Percentiles rank a stretch among this genome's conserved stretches.
Evolutionary conservation across 2,329 filamentous ascomycete genomes (phyloP).

Genomic region (Trichoderma sp.): DNA sequence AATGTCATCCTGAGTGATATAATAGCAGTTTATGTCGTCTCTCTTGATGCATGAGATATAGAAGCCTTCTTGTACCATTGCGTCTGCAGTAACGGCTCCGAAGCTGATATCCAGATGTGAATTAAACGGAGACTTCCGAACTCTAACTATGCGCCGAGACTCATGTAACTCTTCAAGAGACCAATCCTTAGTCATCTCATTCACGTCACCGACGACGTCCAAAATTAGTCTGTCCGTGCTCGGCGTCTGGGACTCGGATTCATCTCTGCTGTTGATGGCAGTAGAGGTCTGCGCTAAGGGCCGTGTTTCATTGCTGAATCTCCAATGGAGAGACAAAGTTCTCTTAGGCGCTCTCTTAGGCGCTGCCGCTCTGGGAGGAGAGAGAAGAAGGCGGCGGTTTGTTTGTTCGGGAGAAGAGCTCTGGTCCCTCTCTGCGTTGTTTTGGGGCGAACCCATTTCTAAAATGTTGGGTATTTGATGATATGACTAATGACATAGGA

Average conservation of each 20-base stretch:
- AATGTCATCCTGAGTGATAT: neutral
- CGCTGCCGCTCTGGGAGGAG: too few species aligned
- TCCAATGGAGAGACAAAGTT: neutral
- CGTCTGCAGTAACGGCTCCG: neutral
- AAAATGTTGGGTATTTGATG: neutral
- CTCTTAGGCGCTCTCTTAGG: too few species aligned
- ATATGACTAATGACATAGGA: neutral
- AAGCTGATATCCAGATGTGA: neutral
- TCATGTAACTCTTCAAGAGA: neutral
- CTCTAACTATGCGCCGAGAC: neutral
- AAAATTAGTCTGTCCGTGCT: neutral
- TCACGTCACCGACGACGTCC: neutral
- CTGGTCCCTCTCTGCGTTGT: neutral
- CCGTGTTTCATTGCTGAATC: neutral
- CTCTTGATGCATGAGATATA: neutral
- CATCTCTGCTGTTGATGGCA: neutral
- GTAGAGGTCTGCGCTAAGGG: neutral
- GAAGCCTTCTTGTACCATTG: neutral
- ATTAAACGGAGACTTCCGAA: neutral
- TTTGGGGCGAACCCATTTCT: neutral
- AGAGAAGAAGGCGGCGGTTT: neutral
- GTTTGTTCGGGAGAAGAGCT: neutral
- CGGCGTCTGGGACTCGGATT: neutral
- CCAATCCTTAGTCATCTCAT: neutral
- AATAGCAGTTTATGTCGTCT: neutral